A percentile compares a stretch with the other conserved stretches of the same genome.
phyloP scores from a whole-genome alignment of 2,329 filamentous ascomycete species.

The Sclerotinia spermophila region DNA sequence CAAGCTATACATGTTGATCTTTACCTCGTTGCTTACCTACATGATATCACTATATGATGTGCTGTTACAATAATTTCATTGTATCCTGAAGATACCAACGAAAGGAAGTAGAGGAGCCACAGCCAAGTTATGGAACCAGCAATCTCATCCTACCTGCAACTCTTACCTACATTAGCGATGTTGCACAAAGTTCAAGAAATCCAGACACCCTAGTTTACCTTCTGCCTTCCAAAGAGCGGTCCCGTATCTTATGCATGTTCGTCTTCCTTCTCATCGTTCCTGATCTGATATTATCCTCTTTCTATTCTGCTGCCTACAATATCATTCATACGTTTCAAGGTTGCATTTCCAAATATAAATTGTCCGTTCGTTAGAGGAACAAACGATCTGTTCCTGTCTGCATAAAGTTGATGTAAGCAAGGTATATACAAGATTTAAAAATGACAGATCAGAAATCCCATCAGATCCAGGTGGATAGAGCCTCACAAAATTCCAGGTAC shows the following conservation, averaged over 20 bases:
- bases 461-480: conserved; percentile 3
- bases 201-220: background rate
- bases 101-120: conserved; percentile 8
- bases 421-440: conserved; percentile 6
- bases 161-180: conserved; percentile 6
- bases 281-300: conserved; percentile 1
- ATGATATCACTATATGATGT: background rate
- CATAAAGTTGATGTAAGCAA: conserved; percentile 17
- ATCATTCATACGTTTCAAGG: background rate
- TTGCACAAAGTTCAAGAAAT: conserved; percentile 4
- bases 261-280: background rate
- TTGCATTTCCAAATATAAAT: conserved; percentile 15
- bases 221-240: background rate
- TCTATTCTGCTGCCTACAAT: conserved; percentile 15
- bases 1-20: conserved; percentile 11
- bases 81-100: conserved; percentile 2
- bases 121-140: conserved; percentile 11
- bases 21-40: background rate
- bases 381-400: background rate
- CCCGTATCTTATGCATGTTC: conserved; percentile 17
- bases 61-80: background rate
- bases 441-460: conserved; percentile 17
- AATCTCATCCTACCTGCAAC: conserved; percentile 7
- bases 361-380: background rate
- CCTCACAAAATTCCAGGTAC: conserved; percentile 11